Evolutionary conservation across 805 yeast genomes (phyloP).

Genomic region (Clavispora fructus): DNA sequence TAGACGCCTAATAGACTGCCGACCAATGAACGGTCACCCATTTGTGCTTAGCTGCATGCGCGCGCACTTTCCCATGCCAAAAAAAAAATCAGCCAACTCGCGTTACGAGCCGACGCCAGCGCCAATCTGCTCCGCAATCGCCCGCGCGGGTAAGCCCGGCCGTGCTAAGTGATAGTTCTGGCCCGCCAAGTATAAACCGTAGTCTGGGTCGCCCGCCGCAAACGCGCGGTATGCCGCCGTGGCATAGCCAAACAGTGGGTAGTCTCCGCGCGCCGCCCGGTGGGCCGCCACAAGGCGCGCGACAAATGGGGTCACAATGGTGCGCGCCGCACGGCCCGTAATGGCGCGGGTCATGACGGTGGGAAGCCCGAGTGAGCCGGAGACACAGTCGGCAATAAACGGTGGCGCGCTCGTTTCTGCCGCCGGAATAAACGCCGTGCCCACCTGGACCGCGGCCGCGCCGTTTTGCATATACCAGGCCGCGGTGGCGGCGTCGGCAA

Average conservation of each 20-base stretch:
- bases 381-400: conserved; percentile 12
- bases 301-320: conserved; percentile 33
- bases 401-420: conserved; percentile 22
- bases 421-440: conserved; percentile 45
- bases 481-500: conserved; percentile 29
- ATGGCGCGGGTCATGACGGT: conserved; percentile 31
- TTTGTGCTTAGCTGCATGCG: not conserved
- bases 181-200: conserved; percentile 33
- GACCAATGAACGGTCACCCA: not conserved
- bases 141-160: conserved; percentile 13
- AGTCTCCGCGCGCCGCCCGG: conserved; percentile 3
- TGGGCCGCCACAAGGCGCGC: conserved; percentile 11
- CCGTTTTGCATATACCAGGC: conserved; percentile 32
- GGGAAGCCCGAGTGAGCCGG: conserved; percentile 4
- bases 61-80: not conserved
- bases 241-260: conserved; percentile 33
- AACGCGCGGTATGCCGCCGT: conserved; percentile 29
- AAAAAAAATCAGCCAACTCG: not conserved
- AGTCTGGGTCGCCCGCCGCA: conserved; percentile 9
- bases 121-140: conserved; percentile 24
- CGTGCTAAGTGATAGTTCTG: conserved; percentile 24
- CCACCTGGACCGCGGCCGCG: conserved; percentile 52
- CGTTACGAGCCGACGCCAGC: not conserved
- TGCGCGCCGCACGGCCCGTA: conserved; percentile 37
- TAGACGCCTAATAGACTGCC: too few relatives aligned